Percentiles rank a stretch among this genome's conserved stretches.
These are phyloP conservation scores for Naganishia liquefaciens DNA, from an alignment of 1,284 basidiomycete genomes.

Conservation along the genomic window DNA sequence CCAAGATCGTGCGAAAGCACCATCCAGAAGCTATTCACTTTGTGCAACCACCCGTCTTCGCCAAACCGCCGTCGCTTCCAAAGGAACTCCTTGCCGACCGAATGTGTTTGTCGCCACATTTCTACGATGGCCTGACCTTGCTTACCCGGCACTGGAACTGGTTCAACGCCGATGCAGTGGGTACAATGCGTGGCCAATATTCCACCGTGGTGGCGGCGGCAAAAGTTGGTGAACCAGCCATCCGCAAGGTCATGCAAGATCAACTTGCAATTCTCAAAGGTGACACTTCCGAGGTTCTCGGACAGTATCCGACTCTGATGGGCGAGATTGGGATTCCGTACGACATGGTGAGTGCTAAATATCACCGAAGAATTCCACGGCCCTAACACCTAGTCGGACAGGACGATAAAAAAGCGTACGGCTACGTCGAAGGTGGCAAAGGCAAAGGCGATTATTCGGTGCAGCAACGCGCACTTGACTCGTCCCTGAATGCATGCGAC, in stretches of 20 bases:
- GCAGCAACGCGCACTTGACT: conserved; percentile 86
- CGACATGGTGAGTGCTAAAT: conserved; percentile 63
- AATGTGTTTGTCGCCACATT: conserved; percentile 80
- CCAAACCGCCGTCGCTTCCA: conserved; percentile 64
- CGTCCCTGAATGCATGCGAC: conserved; percentile 85
- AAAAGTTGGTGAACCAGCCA: conserved; percentile 73
- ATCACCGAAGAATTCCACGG: no score
- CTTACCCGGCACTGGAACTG: conserved; percentile 85
- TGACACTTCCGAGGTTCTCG: conserved; percentile 60
- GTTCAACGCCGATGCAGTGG: conserved; percentile 75
- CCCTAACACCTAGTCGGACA: conserved; percentile 25
- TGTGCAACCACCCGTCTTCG: conserved; percentile 90
- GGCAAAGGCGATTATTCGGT: conserved; percentile 73
- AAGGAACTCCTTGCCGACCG: conserved; percentile 68
- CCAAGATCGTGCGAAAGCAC: conserved; percentile 64
- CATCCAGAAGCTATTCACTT: conserved; percentile 89
- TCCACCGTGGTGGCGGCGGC: conserved; percentile 59
- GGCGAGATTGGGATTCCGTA: conserved; percentile 95
- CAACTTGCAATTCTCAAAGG: conserved; percentile 77
- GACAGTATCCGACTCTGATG: conserved; percentile 84
- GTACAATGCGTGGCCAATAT: conserved; percentile 84
- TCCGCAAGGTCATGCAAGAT: conserved; percentile 77
- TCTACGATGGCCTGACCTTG: conserved; percentile 84
- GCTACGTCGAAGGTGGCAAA: conserved; percentile 73
- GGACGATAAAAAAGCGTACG: conserved; percentile 77